Percentiles rank a stretch among this genome's conserved stretches.
These are phyloP conservation scores for Rostrohypoxylon terebratum DNA, from an alignment of 495 filamentous ascomycete species.

Conservation along the genomic window DNA sequence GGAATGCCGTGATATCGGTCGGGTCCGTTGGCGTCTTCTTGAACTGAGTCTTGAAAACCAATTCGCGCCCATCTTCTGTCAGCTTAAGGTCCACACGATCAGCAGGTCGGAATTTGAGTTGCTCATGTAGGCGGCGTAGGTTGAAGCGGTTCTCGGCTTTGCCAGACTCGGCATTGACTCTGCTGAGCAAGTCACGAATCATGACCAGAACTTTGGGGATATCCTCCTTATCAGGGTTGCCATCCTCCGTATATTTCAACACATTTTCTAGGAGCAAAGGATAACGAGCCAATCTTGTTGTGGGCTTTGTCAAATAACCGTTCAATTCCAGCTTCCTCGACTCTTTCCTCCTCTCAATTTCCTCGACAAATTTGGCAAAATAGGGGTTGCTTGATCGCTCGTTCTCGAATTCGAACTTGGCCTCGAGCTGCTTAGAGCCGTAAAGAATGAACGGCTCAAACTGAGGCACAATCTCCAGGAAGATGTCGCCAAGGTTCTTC, in stretches of 20 bases:
- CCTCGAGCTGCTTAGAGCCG: conserved; percentile 94
- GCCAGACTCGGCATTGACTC: conserved; percentile 94
- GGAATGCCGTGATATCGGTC: conserved; percentile 89
- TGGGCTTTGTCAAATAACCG: conserved; percentile 98
- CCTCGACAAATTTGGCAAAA: conserved; percentile 94
- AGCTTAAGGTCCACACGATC: conserved; percentile 95
- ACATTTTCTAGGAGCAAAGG: conserved; percentile 94
- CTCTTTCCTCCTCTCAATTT: conserved; percentile 95
- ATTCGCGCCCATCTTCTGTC: conserved; percentile 90
- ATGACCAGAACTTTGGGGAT: conserved; percentile 86
- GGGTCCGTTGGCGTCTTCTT: conserved; percentile 92
- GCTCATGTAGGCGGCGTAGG: conserved; percentile 86
- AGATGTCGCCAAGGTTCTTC: conserved; percentile 90
- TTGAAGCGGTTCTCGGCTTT: conserved; percentile 99
- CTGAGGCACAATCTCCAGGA: conserved; percentile 87
- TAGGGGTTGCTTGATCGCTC: conserved; percentile 87
- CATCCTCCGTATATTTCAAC: conserved; percentile 85
- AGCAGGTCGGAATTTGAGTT: conserved; percentile 85
- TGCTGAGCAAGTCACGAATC: conserved; percentile 86
- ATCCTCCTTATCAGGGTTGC: conserved; percentile 88
- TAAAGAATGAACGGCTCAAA: conserved; percentile 98
- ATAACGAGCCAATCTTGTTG: conserved; percentile 94
- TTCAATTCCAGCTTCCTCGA: conserved; percentile 97
- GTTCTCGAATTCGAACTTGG: conserved; percentile 97
- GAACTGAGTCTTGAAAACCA: conserved; percentile 90